Conservation (phyloP, 2,329 filamentous ascomycete genomes). For the Myriosclerotinia duriaeana region DNA sequence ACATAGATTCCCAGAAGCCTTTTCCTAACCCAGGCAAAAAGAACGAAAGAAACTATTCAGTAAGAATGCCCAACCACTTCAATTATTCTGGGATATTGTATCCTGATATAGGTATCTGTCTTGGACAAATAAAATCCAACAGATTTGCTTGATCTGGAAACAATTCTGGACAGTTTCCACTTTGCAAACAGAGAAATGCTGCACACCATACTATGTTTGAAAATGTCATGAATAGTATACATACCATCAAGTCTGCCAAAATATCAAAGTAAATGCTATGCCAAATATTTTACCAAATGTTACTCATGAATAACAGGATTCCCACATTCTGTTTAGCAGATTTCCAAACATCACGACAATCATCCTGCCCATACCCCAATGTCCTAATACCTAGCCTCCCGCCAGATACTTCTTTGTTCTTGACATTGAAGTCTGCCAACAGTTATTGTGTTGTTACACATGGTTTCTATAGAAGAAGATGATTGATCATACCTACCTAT, state of each 20-base stretch:
- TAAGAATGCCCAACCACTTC: too few relatives aligned
- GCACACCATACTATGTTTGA: background rate
- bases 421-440: background rate
- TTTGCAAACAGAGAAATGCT: background rate
- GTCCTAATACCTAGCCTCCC: background rate
- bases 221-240: background rate
- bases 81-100: background rate
- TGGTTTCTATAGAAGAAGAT: background rate
- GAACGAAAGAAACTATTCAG: background rate
- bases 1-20: accelerated
- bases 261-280: background rate
- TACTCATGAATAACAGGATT: background rate
- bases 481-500: too few relatives aligned
- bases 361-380: background rate
- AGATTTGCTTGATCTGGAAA: background rate
- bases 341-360: background rate
- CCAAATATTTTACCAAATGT: background rate
- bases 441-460: background rate
- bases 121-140: too few relatives aligned
- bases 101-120: background rate
- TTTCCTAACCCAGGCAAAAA: background rate
- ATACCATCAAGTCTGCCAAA: background rate
- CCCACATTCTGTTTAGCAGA: background rate
- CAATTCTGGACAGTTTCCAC: background rate
- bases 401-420: background rate